phyloP scores from a whole-genome alignment of 78 protist species.

The Dictyostelium brefeldianum region DNA sequence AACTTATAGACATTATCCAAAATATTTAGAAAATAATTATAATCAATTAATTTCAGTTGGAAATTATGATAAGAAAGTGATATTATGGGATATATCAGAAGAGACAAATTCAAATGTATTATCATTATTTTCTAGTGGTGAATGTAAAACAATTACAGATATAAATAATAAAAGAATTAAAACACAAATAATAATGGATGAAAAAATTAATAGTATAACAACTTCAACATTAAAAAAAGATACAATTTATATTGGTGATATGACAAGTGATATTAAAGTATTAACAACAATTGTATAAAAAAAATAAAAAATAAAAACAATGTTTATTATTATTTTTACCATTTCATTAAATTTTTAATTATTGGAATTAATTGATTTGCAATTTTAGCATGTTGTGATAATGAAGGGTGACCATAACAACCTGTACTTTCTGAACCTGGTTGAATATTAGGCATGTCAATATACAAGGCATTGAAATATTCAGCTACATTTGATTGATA shows the following conservation, averaged over 20 bases:
- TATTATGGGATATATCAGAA: conserved; percentile 36
- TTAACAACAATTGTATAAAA: conserved; percentile 25
- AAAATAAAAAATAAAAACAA: too few species aligned
- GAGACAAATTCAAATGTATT: conserved; percentile 7
- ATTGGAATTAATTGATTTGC: conserved; percentile 23
- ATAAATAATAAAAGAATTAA: conserved; percentile 25
- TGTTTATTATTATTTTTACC: too few species aligned
- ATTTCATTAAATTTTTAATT: conserved; percentile 53
- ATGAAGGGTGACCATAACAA: conserved; percentile 77
- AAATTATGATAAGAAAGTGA: conserved; percentile 29
- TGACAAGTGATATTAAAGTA: conserved; percentile 17
- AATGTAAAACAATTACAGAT: neutral
- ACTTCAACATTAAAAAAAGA: neutral
- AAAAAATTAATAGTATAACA: conserved; percentile 50
- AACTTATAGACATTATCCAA: conserved; percentile 51
- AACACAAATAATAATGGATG: neutral
- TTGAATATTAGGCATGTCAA: conserved; percentile 69
- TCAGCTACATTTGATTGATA: conserved; percentile 25
- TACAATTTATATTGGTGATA: conserved; percentile 35
- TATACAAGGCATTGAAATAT: conserved; percentile 1
- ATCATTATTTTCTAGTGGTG: neutral
- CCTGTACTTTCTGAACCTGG: conserved; percentile 25
- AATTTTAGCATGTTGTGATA: conserved; percentile 47
- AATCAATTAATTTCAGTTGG: conserved; percentile 29
- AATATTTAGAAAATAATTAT: conserved; percentile 21